Evolutionary conservation across 306 rosid species (phyloP).

Genomic region (Mucuna pruriens): DNA sequence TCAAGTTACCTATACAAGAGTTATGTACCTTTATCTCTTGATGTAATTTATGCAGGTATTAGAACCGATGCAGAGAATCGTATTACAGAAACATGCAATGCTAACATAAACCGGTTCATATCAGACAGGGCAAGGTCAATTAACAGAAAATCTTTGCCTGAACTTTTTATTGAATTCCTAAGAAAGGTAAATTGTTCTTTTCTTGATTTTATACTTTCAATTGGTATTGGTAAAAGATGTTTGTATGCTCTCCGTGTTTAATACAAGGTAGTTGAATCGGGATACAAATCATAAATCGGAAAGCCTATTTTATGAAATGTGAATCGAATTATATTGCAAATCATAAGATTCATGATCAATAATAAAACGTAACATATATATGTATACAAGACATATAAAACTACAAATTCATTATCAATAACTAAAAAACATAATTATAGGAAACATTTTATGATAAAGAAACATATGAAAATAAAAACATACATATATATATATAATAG

Average conservation of each 20-base stretch:
- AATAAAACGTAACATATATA: too few species aligned
- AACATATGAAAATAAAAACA: too few species aligned
- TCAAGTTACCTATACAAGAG: slow-evolving; percentile 1
- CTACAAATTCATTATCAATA: too few species aligned
- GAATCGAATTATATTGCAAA: too few species aligned
- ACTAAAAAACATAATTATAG: too few species aligned
- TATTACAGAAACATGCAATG: slow-evolving; percentile 60
- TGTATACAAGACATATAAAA: too few species aligned
- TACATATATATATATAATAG: too few species aligned
- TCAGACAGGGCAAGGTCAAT: slow-evolving; percentile 49
- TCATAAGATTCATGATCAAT: too few species aligned
- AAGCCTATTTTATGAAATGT: too few species aligned
- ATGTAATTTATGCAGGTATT: slow-evolving; percentile 65
- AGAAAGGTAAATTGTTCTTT: slow-evolving; percentile 56
- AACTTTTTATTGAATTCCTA: slow-evolving; percentile 76
- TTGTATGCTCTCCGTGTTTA: slow-evolving; percentile 26
- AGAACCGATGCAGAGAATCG: slow-evolving; percentile 63
- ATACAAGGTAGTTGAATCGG: too few species aligned
- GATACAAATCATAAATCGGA: too few species aligned
- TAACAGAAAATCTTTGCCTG: slow-evolving; percentile 71
- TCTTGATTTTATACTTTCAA: slow-evolving; percentile 26
- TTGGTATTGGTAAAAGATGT: slow-evolving; percentile 8
- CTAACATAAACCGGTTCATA: slow-evolving; percentile 53
- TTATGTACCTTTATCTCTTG: slow-evolving; percentile 17
- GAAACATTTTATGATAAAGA: too few species aligned